Evolutionary conservation across 805 yeast species (phyloP), one percentile per base, ranked within the genome.

Genomic region (Hanseniaspora nectarophila): DNA sequence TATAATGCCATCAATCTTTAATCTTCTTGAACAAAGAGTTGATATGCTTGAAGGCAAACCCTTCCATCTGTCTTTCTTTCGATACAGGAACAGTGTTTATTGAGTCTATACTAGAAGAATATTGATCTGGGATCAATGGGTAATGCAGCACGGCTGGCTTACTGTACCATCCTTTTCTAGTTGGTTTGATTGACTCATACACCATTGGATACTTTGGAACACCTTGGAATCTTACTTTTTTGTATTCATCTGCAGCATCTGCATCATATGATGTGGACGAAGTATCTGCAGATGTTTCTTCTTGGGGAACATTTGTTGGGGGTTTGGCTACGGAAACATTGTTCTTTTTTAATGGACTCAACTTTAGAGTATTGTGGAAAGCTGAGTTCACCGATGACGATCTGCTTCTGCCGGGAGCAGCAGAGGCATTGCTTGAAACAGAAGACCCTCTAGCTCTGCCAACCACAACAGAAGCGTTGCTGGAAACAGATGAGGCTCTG

Each of bases 121-220:
- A 34, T 7, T 18, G 8, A 2, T 61, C 57, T 18, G 67, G 66
- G 8, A 61, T 59, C 31, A 68, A 63, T 1, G 67, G 66, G 45
- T 65, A 65, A 46, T 63, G 65, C 15, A 66, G 47, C 4, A 63
- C 63, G 5, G 66, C 63, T 0, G 70, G 70, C 32, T 66, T 66
- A 47, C 63, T 64, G 53, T 65, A 65, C 70, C 70, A 66, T 1
- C 70, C 69, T 43, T 59, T 59, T 44, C 60, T 64, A 26, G 61
- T 64, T 2, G 70, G 69, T 34, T 51, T 56, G 2, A 61, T 60
- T 16, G 64, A 58, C 48, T 66, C 69, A 16, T 60, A 58, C 1
- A 55, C 57, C 61, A 65, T 60, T 7, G 70, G 68, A 42, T 49
- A 49, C 16, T 49, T 40, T 4, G 69, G 66, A 0, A 66, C 70